Evolutionary conservation across 108 stramenopile genomes (phyloP).

Genomic region (Discostella stelligeroides): DNA sequence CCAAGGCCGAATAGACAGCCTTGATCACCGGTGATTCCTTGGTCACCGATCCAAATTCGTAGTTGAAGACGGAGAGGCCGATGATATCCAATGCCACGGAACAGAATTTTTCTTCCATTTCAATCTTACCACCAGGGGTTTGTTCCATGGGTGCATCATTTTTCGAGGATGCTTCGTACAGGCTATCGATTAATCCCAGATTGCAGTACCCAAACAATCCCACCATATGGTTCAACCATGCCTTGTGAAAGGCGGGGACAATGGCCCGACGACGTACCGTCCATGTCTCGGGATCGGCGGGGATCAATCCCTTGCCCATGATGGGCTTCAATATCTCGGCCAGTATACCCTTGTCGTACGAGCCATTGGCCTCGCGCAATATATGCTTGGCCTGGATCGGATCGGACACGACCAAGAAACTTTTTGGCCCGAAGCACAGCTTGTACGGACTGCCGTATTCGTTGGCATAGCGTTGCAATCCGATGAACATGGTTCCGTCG

Average conservation of each 20-base stretch:
- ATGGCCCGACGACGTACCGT: slow-evolving; percentile 87
- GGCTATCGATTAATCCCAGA: slow-evolving; percentile 67
- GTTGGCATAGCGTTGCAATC: slow-evolving; percentile 82
- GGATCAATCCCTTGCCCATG: slow-evolving; percentile 95
- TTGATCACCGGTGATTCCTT: slow-evolving; percentile 88
- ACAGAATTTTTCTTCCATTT: slow-evolving; percentile 94
- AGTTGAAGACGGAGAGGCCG: slow-evolving; percentile 93
- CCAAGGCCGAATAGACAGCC: slow-evolving; percentile 91
- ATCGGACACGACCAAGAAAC: slow-evolving; percentile 93
- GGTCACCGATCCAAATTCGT: slow-evolving; percentile 92
- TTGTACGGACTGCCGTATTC: slow-evolving; percentile 94
- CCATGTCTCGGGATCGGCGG: slow-evolving; percentile 96
- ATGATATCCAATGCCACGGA: slow-evolving; percentile 95
- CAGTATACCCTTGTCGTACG: slow-evolving; percentile 90
- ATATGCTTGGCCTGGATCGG: slow-evolving; percentile 90
- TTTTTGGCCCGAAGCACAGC: slow-evolving; percentile 96
- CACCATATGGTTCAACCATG: slow-evolving; percentile 94
- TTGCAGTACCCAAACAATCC: slow-evolving; percentile 93
- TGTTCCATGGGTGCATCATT: slow-evolving; percentile 42
- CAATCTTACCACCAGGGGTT: slow-evolving; percentile 65
- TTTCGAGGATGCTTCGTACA: slow-evolving; percentile 59
- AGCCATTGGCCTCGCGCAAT: slow-evolving; percentile 79
- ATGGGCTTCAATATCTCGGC: slow-evolving; percentile 91
- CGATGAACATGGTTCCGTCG: slow-evolving; percentile 94
- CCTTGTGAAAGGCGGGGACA: slow-evolving; percentile 96